Evolutionary conservation across 495 filamentous ascomycete genomes (phyloP).

Genomic region (Lentithecium fluviatile): DNA sequence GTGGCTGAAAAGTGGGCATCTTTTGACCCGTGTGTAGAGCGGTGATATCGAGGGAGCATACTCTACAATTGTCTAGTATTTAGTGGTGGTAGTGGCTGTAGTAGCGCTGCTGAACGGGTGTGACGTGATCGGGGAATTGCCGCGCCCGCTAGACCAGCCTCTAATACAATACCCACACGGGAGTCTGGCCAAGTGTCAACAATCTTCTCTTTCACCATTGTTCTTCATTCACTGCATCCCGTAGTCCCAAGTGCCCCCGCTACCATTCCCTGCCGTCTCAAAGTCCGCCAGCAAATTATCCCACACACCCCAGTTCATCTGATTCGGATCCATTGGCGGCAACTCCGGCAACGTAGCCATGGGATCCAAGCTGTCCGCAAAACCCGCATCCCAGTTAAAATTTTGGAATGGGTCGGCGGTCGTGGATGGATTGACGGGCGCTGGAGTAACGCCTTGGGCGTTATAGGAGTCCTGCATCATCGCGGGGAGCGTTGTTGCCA

Average conservation of each 20-base stretch:
- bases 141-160: no score
- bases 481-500: neutral
- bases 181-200: no score
- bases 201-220: no score
- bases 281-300: constrained; percentile 26
- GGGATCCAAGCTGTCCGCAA: constrained; percentile 14
- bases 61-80: no score
- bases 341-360: neutral
- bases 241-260: neutral
- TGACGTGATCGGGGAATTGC: no score
- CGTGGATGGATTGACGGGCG: neutral
- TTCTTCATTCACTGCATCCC: neutral
- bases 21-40: no score
- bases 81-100: no score
- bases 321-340: constrained; percentile 16
- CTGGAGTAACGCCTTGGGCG: neutral
- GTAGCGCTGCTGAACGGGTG: no score
- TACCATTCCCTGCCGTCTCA: constrained; percentile 2
- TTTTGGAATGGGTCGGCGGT: constrained; percentile 3
- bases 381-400: constrained; percentile 8
- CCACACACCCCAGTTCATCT: constrained; percentile 31
- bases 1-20: no score
- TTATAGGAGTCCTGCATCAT: neutral
- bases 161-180: no score
- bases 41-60: no score